A percentile compares a stretch with the other conserved stretches of the same genome.
Evolutionary conservation across 805 yeast genomes (phyloP).

Genomic region (Yarrowia sp.): DNA sequence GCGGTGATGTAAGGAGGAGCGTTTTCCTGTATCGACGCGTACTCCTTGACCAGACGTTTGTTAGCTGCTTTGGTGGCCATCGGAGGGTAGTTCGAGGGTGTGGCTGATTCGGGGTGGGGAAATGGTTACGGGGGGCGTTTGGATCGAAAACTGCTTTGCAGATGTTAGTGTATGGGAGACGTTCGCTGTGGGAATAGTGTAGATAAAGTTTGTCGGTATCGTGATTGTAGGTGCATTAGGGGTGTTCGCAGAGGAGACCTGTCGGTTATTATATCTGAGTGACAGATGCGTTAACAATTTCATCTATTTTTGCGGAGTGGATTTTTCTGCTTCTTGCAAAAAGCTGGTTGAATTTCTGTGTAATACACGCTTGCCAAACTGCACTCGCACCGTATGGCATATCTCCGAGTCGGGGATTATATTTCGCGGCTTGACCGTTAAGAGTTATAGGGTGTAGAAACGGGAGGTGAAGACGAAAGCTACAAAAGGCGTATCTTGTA

Average conservation of each 20-base stretch:
- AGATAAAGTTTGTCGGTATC: slow-evolving; percentile 26
- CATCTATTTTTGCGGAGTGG: no score
- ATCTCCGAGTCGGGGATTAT: no score
- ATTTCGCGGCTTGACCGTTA: no score
- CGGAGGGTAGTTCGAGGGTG: neutral
- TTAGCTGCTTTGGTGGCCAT: slow-evolving; percentile 51
- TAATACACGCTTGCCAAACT: no score
- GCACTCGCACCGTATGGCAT: no score
- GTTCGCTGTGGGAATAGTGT: neutral
- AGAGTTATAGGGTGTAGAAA: no score
- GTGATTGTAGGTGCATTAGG: slow-evolving; percentile 21
- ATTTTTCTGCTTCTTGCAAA: no score
- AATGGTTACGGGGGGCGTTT: neutral
- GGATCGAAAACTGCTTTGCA: neutral
- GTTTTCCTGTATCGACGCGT: slow-evolving; percentile 72
- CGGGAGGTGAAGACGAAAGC: no score
- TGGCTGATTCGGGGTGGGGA: neutral
- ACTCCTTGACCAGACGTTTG: slow-evolving; percentile 72
- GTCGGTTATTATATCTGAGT: neutral
- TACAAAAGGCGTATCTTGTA: no score
- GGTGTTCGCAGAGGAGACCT: neutral
- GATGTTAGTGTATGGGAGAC: slow-evolving; percentile 18
- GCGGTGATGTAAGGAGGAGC: slow-evolving; percentile 89
- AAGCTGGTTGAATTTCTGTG: no score
- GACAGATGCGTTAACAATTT: no score